Base-by-base conservation (phyloP, 139 green algal species). In the Desmodesmus armatus region DNA sequence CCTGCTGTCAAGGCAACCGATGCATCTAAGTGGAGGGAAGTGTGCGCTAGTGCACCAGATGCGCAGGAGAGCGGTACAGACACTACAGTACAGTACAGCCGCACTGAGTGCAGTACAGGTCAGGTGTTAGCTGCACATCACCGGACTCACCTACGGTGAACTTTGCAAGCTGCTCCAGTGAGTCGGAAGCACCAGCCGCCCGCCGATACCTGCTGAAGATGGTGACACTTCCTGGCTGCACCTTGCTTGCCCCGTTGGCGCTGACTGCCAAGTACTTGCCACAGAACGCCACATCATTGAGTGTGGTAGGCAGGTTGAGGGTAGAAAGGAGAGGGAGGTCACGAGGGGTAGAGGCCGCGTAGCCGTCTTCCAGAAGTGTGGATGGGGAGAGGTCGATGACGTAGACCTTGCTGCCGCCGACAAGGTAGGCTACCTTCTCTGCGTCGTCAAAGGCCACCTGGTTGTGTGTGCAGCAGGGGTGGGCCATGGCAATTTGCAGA, bases 61-160 rank as follows among this genome's bases (percentile, higher is more conserved):
- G n/a, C n/a, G n/a, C n/a, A n/a, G n/a, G n/a, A n/a, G n/a, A n/a
- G n/a, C n/a, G n/a, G n/a, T n/a, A n/a, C n/a, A n/a, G n/a, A n/a
- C n/a, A n/a, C n/a, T n/a, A n/a, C n/a, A n/a, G n/a, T n/a, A n/a
- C n/a, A n/a, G n/a, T n/a, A n/a, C n/a, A n/a, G n/a, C n/a, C n/a
- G n/a, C n/a, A n/a, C n/a, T n/a, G n/a, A n/a, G n/a, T n/a, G n/a
- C n/a, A n/a, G n/a, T n/a, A n/a, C n/a, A n/a, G n/a, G n/a, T n/a
- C n/a, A n/a, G n/a, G n/a, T n/a, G n/a, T n/a, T n/a, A n/a, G n/a
- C n/a, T n/a, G n/a, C n/a, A n/a, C n/a, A n/a, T n/a, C n/a, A n/a
- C n/a, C n/a, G n/a, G n/a, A 63, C 74, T 81, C 74, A 81, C 44
- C 74, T 6, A 81, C 74, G 27, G 47, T 81, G 69, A 77, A 77